Evolutionary conservation across 1,139 yeast genomes (phyloP).

Genomic region (Protomyces pachydermus): DNA sequence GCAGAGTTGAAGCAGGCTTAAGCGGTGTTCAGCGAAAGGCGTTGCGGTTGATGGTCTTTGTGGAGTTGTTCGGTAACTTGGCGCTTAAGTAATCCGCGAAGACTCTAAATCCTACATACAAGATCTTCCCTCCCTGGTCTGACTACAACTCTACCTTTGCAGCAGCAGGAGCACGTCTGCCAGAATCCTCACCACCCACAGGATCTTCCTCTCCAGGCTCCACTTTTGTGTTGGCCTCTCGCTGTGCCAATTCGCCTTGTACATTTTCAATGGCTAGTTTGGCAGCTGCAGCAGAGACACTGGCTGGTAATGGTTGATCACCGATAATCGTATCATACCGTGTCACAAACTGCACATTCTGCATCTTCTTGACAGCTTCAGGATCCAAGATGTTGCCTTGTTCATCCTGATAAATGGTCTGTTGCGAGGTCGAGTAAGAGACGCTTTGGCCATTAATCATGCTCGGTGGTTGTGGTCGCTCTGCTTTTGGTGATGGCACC

Average conservation of each 20-base stretch:
- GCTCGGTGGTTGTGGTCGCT: not conserved
- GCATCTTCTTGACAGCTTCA: conserved; percentile 21
- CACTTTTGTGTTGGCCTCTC: not conserved
- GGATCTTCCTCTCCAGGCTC: not conserved
- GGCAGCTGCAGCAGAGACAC: not conserved
- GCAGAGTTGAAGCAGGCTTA: no score
- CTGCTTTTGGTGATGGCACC: not conserved
- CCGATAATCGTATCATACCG: conserved; percentile 18
- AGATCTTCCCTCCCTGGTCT: not conserved
- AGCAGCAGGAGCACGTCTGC: not conserved
- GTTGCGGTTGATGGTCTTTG: no score
- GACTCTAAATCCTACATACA: no score
- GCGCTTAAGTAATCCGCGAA: no score
- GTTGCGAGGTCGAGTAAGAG: conserved; percentile 3
- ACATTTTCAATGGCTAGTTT: not conserved
- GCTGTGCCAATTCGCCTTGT: not conserved
- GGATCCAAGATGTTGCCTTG: conserved; percentile 20
- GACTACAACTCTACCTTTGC: not conserved
- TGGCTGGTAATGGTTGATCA: not conserved
- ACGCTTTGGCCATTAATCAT: not conserved
- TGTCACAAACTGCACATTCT: conserved; percentile 24
- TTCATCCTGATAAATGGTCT: conserved; percentile 22
- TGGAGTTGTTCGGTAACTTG: no score
- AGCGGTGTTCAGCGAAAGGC: no score
- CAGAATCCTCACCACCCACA: not conserved